Evolutionary conservation across 306 rosid genomes (phyloP).

Genomic region (Rosa persica): DNA sequence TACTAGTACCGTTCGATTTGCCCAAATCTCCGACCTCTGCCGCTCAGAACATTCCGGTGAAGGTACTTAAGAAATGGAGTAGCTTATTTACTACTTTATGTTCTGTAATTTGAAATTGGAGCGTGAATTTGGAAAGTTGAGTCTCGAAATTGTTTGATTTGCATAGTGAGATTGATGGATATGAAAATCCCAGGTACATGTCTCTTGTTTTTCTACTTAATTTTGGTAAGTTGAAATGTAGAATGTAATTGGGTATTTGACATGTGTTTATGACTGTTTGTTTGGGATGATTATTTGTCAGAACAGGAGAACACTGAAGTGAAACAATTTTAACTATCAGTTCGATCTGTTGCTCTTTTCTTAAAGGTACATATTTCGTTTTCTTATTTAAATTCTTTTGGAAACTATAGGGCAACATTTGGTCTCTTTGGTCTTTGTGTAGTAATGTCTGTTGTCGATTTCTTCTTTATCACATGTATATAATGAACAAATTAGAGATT

Average conservation of each 20-base stretch:
- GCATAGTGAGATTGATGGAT: slow-evolving; percentile 10
- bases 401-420: not conserved
- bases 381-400: not conserved
- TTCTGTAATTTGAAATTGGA: too few species aligned
- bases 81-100: too few species aligned
- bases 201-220: not conserved
- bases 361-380: slow-evolving; percentile 53
- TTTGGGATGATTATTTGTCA: slow-evolving; percentile 37
- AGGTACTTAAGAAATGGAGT: slow-evolving; percentile 28
- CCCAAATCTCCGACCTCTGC: slow-evolving; percentile 23
- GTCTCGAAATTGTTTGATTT: too few species aligned
- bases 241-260: not conserved
- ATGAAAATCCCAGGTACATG: slow-evolving; percentile 25
- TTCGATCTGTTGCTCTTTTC: slow-evolving; percentile 91
- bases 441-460: not conserved
- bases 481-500: slow-evolving; percentile 54
- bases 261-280: slow-evolving; percentile 15
- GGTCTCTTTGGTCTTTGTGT: slow-evolving; percentile 12
- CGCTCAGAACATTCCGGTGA: slow-evolving; percentile 37
- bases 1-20: slow-evolving; percentile 21
- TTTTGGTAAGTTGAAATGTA: not conserved
- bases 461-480: slow-evolving; percentile 35
- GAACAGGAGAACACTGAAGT: slow-evolving; percentile 66
- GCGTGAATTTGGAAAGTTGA: too few species aligned
- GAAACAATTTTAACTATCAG: slow-evolving; percentile 71